phyloP scores from a whole-genome alignment of 441 rosid genomes.

The Euphorbia celastroides region DNA sequence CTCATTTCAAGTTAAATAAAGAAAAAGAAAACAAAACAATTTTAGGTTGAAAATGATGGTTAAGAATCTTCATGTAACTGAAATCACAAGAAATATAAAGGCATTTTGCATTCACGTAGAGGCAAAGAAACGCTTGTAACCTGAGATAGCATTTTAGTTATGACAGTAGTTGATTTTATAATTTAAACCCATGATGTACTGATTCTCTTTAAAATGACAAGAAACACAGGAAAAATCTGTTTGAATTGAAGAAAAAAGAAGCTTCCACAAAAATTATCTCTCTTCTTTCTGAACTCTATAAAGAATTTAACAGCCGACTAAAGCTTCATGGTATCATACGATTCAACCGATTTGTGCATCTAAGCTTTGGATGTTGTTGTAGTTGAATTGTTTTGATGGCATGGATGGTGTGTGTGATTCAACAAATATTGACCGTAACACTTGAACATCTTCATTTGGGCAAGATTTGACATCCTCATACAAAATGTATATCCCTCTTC shows the following conservation, averaged over 20 bases:
- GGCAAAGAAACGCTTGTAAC: too few species aligned
- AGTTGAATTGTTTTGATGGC: too few species aligned
- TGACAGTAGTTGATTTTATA: too few species aligned
- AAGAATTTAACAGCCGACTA: neutral
- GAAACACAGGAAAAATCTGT: too few species aligned
- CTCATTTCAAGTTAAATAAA: neutral
- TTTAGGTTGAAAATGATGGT: slow-evolving; percentile 6
- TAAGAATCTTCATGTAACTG: slow-evolving; percentile 20
- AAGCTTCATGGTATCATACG: too few species aligned
- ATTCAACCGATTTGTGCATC: too few species aligned
- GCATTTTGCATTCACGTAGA: too few species aligned
- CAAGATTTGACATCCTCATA: slow-evolving; percentile 93
- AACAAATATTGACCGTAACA: slow-evolving; percentile 84
- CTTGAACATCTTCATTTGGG: slow-evolving; percentile 86
- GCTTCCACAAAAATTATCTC: too few species aligned
- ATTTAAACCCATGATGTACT: neutral
- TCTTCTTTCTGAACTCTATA: slow-evolving; percentile 5
- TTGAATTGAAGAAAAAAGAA: too few species aligned
- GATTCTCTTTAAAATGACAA: too few species aligned
- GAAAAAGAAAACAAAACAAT: neutral
- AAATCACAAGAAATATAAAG: slow-evolving; percentile 13
- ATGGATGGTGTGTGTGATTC: slow-evolving; percentile 55
- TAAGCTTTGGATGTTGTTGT: too few species aligned
- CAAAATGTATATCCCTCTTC: slow-evolving; percentile 90
- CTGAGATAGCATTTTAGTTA: too few species aligned